Conservation (phyloP, 306 rosid species). For the Coriaria nepalensis region DNA sequence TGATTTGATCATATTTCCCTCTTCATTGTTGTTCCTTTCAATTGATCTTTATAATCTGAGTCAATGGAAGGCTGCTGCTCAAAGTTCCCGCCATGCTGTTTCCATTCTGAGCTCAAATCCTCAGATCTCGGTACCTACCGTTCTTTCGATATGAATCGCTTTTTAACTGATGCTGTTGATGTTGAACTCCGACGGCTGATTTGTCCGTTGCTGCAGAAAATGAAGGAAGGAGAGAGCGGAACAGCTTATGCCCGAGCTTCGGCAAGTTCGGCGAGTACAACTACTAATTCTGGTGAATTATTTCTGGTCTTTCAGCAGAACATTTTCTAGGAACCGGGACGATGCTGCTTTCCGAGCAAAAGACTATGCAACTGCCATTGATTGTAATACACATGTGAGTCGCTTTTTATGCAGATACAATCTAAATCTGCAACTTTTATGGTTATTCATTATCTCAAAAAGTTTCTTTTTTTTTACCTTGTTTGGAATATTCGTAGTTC, state of each 20-base stretch:
- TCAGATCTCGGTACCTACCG: slow-evolving; percentile 50
- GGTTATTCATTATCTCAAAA: too few species aligned
- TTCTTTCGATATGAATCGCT: neutral
- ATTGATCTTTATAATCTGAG: slow-evolving; percentile 1
- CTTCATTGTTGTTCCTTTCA: neutral
- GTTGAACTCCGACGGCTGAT: neutral
- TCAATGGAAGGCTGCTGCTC: slow-evolving; percentile 91
- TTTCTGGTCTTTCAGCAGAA: slow-evolving; percentile 38
- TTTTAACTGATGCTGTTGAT: neutral
- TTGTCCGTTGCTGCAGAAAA: slow-evolving; percentile 37
- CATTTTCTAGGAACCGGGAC: slow-evolving; percentile 69
- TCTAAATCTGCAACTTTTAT: too few species aligned
- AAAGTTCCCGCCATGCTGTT: slow-evolving; percentile 77
- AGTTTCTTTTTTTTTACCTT: neutral
- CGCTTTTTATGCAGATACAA: too few species aligned
- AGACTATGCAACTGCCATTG: slow-evolving; percentile 51
- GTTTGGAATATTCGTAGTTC: slow-evolving; percentile 33
- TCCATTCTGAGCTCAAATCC: slow-evolving; percentile 60
- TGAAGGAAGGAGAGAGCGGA: slow-evolving; percentile 45
- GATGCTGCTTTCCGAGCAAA: slow-evolving; percentile 67
- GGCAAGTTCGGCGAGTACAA: slow-evolving; percentile 41
- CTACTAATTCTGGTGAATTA: neutral
- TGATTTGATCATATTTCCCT: slow-evolving; percentile 9
- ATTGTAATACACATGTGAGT: slow-evolving; percentile 67
- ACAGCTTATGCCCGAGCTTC: slow-evolving; percentile 38